Base-by-base conservation (phyloP, 2,329 filamentous ascomycete species). In the Madurella fahalii region DNA sequence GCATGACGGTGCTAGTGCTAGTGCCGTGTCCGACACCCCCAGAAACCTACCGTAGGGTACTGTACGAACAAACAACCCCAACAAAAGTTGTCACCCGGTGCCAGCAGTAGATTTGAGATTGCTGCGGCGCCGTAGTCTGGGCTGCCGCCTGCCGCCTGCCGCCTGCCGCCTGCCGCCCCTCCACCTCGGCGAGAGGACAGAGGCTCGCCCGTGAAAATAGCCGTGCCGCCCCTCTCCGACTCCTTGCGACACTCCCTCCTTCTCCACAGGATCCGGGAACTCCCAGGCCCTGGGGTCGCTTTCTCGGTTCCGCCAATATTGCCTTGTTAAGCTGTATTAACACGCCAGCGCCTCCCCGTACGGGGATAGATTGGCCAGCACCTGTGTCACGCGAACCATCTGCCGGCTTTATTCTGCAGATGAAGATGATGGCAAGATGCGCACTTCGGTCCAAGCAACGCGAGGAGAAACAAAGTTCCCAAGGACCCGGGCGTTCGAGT, bases 391-490 rank as follows among this genome's bases (percentile, higher is more conserved):
- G 45, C 59, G 54, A 52, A 54, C 52, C 58, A 62, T 63, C 58
- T 61, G 60, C 62, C 63, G 65, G 64, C 62, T 68, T 66, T 63
- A 65, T 52, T 64, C 46, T 60, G 56, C 52, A 63, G 62, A 65
- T 65, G 61, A 61, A 61, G 44, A 57, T 53, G 56, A 61, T 59
- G 58, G 39, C 57, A 52, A 55, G 46, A 54, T 56, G 40, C 52
- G 52, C 54, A 40, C 56, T 56, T 61, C 56, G 56, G 52, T 37
- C 34, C 34, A 37, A 37, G 13, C 34, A 37, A 4, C 2, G 34
- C 9, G 9, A 37, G 34, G 13, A 15, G 34, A 37, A 37, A 37
- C 34, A 37, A 11, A 15, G 9, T 4, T 49, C 39, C 56, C 58
- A 53, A 50, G 47, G 43, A 54, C 42, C 53, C 42, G 55, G 46